phyloP scores from a whole-genome alignment of 345 rosid genomes.

The Lumnitzera littorea region DNA sequence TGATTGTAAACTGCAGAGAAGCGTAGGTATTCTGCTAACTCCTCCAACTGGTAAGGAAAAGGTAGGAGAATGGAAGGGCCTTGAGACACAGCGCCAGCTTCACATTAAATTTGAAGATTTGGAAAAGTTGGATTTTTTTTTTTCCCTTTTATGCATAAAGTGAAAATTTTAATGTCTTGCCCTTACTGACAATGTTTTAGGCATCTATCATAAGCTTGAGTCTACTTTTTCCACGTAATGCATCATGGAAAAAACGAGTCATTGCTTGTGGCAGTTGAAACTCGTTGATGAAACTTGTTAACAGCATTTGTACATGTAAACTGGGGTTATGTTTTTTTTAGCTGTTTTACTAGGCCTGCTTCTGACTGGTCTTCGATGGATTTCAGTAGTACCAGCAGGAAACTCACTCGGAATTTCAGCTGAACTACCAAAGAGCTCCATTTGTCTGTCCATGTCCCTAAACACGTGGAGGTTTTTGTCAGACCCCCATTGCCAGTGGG shows the following conservation, averaged over 20 bases:
- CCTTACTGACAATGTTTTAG: not conserved
- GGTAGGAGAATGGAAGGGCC: constrained; percentile 64
- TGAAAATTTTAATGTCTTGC: not conserved
- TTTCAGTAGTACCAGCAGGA: constrained; percentile 51
- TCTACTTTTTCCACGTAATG: not conserved
- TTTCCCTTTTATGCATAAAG: not conserved
- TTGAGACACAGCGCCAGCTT: constrained; percentile 44
- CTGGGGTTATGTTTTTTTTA: not conserved
- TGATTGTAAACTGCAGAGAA: constrained; percentile 43
- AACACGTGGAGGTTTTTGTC: constrained; percentile 74
- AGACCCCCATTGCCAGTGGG: constrained; percentile 74
- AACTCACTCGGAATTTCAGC: constrained; percentile 17
- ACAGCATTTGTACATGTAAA: not conserved
- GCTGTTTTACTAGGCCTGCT: constrained; percentile 55
- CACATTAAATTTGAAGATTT: constrained; percentile 45
- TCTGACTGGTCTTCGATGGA: constrained; percentile 97
- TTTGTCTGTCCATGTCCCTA: constrained; percentile 66
- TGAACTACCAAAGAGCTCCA: constrained; percentile 41
- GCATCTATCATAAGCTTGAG: not conserved
- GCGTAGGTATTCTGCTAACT: constrained; percentile 60
- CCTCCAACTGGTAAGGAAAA: constrained; percentile 67
- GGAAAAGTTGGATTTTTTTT: constrained; percentile 35
- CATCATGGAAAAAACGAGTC: too few species aligned
- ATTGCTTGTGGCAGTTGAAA: too few species aligned
- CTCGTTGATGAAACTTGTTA: not conserved